Percentiles rank a stretch among this genome's conserved stretches.
Evolutionary conservation across 2,329 filamentous ascomycete genomes (phyloP).

Genomic region (Botrytis hyacinthi): DNA sequence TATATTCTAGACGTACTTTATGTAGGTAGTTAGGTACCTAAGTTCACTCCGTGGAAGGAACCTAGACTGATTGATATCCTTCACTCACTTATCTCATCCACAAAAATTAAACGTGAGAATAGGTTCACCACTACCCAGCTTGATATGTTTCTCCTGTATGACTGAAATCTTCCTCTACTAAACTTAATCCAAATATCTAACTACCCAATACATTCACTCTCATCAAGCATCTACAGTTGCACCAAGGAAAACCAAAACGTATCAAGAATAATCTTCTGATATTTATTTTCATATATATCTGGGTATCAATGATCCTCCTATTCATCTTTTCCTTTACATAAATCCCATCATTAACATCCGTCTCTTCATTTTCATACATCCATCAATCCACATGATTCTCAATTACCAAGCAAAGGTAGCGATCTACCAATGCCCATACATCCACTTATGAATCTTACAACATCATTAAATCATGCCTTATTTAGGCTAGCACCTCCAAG

Average conservation of each 20-base stretch:
- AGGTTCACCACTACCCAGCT: neutral
- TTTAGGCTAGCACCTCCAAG: neutral
- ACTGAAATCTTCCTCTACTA: neutral
- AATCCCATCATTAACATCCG: neutral
- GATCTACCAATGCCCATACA: neutral
- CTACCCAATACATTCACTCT: neutral
- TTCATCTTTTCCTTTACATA: neutral
- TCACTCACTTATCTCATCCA: neutral
- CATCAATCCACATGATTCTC: neutral
- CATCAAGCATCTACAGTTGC: neutral
- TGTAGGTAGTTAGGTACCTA: neutral
- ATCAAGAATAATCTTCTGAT: neutral
- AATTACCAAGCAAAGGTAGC: neutral
- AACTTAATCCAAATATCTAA: neutral
- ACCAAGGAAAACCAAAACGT: neutral
- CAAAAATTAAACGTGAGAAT: neutral
- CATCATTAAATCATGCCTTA: constrained; percentile 6
- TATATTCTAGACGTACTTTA: neutral
- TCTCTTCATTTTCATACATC: neutral
- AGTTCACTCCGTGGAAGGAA: neutral
- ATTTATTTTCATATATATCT: neutral
- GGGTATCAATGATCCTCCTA: constrained; percentile 10
- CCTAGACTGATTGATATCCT: neutral
- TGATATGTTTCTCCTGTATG: neutral
- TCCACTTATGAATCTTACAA: neutral